phyloP scores from a whole-genome alignment of 108 stramenopile species.

The Chaetoceros tenuissimus region DNA sequence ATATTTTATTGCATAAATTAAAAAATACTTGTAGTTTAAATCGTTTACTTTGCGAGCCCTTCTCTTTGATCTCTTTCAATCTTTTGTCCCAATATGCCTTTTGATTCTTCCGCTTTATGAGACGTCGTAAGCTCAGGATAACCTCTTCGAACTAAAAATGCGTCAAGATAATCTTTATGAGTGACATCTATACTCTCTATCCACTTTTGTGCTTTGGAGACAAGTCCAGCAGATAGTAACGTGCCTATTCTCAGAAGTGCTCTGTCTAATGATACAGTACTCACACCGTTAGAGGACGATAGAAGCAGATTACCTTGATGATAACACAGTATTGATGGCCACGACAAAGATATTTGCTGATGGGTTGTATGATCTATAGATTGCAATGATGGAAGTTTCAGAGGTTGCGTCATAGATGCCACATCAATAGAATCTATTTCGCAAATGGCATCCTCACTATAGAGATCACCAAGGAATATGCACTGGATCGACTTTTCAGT shows the following conservation, averaged over 20 bases:
- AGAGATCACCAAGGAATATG: constrained; percentile 59
- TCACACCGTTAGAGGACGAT: constrained; percentile 51
- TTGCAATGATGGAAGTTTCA: constrained; percentile 10
- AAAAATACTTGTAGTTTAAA: no score
- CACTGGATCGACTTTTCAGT: constrained; percentile 52
- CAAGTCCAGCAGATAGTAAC: constrained; percentile 52
- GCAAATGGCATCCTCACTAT: constrained; percentile 38
- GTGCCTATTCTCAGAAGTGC: constrained; percentile 68
- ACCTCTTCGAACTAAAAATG: constrained; percentile 68
- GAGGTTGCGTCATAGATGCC: constrained; percentile 33
- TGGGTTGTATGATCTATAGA: constrained; percentile 7
- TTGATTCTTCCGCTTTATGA: no score
- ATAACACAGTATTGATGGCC: constrained; percentile 68
- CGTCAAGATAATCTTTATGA: constrained; percentile 58
- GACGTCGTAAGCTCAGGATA: no score
- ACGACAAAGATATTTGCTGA: constrained; percentile 35
- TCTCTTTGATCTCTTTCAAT: no score
- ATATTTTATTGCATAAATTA: no score
- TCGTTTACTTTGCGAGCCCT: no score
- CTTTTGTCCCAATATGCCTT: no score
- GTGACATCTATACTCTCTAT: constrained; percentile 41
- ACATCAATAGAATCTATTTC: constrained; percentile 58
- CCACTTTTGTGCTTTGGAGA: constrained; percentile 59
- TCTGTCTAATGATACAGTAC: constrained; percentile 44
- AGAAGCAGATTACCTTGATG: constrained; percentile 66